Base-by-base conservation (phyloP, 2,329 filamentous ascomycete genomes). In the Aspergillus sp. region DNA sequence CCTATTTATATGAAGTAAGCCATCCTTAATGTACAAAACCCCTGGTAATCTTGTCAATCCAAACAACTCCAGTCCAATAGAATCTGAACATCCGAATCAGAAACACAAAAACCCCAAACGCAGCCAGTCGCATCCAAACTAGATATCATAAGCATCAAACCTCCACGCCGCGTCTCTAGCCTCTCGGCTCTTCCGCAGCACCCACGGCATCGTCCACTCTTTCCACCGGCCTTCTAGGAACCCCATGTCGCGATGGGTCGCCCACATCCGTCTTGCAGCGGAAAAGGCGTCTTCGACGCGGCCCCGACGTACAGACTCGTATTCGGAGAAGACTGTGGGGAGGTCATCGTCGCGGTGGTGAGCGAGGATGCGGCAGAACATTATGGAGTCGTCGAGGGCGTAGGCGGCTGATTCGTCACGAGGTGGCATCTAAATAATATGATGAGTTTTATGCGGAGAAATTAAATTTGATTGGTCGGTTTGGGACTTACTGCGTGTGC, bases 351-450 rank as follows among this genome's bases (percentile, higher is more conserved):
- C 50, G 20, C 67, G 57, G 54, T 72, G 64, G 5, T 65, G 57
- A 3, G 68, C 59, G 13, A 77, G 58, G 22, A 71, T 65, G 2
- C 71, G 70, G 13, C 73, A 68, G 57, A 78, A 69, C 4, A 77
- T 62, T 37, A 78, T 69, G 7, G 70, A 69, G 50, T 77, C 75
- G 58, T 77, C 75, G n/a, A 78, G 68, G 3, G 73, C 73, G 41
- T 74, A 71, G 1, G 73, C 71, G 12, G 73, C 73, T 5, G 72
- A 75, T 68, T 78, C 75, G 51, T 75, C 75, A 40, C 73, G 73
- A 0, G 75, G 75, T 17, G 75, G 75, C 75, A 78, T 77, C 74
- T 77, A 44, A 4, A 37, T 13, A 37, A 11, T 30, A 4, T n/a
- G 6, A 37, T 37, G 6, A 37, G 34, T 15, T 45, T 19, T 41